A percentile compares a stretch with the other conserved stretches of the same genome.
These are phyloP conservation scores for Blepharisma japonicum DNA, from an alignment of 73 alveolate genomes.

Conservation along the genomic window DNA sequence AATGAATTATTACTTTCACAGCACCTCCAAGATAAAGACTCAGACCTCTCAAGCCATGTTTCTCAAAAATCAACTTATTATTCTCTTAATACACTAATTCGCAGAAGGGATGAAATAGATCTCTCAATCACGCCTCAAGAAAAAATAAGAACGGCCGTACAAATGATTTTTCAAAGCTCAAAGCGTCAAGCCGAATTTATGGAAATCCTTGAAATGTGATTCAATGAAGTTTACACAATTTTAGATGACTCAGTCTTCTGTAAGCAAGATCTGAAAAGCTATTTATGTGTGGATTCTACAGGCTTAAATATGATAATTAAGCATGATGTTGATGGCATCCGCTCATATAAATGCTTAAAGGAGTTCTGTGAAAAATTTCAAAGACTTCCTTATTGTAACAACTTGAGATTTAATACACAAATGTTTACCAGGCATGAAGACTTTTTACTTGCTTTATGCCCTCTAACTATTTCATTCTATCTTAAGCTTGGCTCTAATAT, in stretches of 20 bases:
- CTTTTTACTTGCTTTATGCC: not conserved
- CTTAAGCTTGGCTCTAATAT: not conserved
- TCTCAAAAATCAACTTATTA: slow-evolving; percentile 13
- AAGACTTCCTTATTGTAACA: not conserved
- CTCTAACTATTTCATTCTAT: not conserved
- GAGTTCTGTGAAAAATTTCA: slow-evolving; percentile 18
- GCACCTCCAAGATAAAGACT: slow-evolving; percentile 14
- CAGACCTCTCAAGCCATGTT: slow-evolving; percentile 1
- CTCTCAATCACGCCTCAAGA: not conserved
- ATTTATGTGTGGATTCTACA: not conserved
- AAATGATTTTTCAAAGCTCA: not conserved
- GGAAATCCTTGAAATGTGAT: not conserved
- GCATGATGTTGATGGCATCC: slow-evolving; percentile 22
- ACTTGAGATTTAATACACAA: not conserved
- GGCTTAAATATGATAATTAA: not conserved
- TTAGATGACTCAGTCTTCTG: slow-evolving; percentile 20
- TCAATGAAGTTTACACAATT: not conserved
- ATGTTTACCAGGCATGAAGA: not conserved
- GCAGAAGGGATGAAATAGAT: not conserved
- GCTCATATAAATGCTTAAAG: not conserved
- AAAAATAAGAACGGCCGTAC: not conserved
- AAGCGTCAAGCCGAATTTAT: not conserved
- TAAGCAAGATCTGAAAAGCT: not conserved
- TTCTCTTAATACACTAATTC: not conserved
- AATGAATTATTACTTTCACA: slow-evolving; percentile 6